Evolutionary conservation across 805 yeast species (phyloP), one percentile per base, ranked within the genome.

Genomic region (Yamadazyma scolyti): DNA sequence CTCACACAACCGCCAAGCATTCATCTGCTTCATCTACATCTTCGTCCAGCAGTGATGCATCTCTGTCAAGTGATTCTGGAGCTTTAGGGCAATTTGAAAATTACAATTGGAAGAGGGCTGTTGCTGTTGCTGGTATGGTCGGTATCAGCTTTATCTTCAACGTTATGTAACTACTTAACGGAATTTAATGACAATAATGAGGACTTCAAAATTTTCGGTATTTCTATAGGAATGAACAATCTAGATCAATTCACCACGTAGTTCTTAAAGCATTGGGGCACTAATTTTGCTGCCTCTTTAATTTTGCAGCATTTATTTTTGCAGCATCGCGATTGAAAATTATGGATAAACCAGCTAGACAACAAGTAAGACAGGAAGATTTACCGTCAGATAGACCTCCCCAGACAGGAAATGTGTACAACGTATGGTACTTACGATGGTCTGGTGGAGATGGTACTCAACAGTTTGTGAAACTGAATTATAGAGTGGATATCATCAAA

Each of bases 371-470:
- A 34, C 82, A 85, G 1, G 68, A 71, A 0, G 61, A 63, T 4
- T 54, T 78, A 10, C 68, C 71, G 12, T 77, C 75, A 24, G 77
- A 72, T 23, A 71, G 74, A 27, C 95, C 95, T 0, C 79, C 85
- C 5, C 95, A 84, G 42, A 73, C 82, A 1, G 96, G 96, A 0
- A 74, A 78, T 6, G 76, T 78, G 0, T 89, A 82, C 63, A 89
- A 89, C 47, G 69, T 86, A 10, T 89, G 97, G 97, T 89, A 76
- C 54, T 67, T 81, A 34, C 82, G 81, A 54, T 89, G 96, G 96
- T 77, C 93, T 6, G 87, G 88, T 0, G 88, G 86, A 9, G 84
- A 76, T 36, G 53, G 58, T 16, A 61, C 71, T 23, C 76, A 75
- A 19, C 44, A 47, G 20, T 43, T 56, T 59, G 52, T 74, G 51